These are phyloP conservation scores for Polytrichum formosum DNA, from an alignment of 225 moss, liverwort and hornwort species.

Conservation along the genomic window DNA sequence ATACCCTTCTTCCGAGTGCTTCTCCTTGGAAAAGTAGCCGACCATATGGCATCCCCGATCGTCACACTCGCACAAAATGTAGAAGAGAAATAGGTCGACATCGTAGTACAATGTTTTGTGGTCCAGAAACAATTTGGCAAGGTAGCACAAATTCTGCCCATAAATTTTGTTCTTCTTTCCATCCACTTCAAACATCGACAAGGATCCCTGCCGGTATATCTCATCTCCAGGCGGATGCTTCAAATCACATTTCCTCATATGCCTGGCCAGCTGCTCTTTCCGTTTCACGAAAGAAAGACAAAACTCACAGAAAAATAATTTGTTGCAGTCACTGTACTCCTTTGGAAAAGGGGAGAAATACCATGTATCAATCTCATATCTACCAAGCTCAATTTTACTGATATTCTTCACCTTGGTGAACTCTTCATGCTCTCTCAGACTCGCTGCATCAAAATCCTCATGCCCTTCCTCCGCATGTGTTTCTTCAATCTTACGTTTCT, in stretches of 20 bases:
- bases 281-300: slow-evolving; percentile 93
- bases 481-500: slow-evolving; percentile 95
- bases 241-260: slow-evolving; percentile 91
- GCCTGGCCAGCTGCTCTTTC: slow-evolving; percentile 92
- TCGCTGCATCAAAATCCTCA: slow-evolving; percentile 95
- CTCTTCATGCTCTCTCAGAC: slow-evolving; percentile 93
- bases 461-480: slow-evolving; percentile 98
- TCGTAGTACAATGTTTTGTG: slow-evolving; percentile 97
- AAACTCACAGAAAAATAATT: slow-evolving; percentile 94
- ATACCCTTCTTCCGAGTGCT: slow-evolving; percentile 95
- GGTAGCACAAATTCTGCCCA: slow-evolving; percentile 89
- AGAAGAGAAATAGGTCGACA: slow-evolving; percentile 90
- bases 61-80: slow-evolving; percentile 91
- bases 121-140: slow-evolving; percentile 89
- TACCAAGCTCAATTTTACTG: slow-evolving; percentile 90
- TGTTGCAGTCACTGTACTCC: slow-evolving; percentile 89
- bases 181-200: slow-evolving; percentile 99
- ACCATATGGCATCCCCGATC: slow-evolving; percentile 99
- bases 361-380: slow-evolving; percentile 98
- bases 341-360: slow-evolving; percentile 97
- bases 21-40: slow-evolving; percentile 97
- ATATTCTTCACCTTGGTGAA: slow-evolving; percentile 97
- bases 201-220: slow-evolving; percentile 85
- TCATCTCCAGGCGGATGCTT: slow-evolving; percentile 98
- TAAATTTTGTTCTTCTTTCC: slow-evolving; percentile 98